phyloP scores from a whole-genome alignment of 2,329 filamentous ascomycete species.

The Scorias spongiosa region DNA sequence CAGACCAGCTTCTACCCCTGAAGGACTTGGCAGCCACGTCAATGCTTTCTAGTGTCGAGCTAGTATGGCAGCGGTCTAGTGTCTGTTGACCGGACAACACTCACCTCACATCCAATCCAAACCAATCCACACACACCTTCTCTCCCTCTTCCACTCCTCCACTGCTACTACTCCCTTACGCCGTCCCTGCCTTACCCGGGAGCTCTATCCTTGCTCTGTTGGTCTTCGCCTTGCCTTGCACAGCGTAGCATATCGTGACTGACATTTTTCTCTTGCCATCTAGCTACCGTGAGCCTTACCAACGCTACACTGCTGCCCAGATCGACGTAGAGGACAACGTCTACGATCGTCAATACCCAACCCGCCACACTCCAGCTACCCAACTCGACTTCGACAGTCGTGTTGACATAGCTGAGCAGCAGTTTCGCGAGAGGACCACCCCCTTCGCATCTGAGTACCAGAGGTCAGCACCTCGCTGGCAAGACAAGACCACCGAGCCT shows the following conservation, averaged over 20 bases:
- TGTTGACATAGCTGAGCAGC: constrained; percentile 39
- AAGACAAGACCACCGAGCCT: constrained; percentile 26
- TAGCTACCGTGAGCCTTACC: constrained; percentile 42
- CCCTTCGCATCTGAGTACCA: constrained; percentile 25
- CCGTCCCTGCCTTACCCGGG: neutral
- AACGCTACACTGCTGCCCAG: constrained; percentile 47
- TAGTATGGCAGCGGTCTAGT: constrained; percentile 6
- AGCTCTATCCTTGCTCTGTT: constrained; percentile 1
- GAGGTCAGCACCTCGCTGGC: constrained; percentile 12
- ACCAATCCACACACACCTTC: constrained; percentile 4
- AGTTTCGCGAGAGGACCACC: constrained; percentile 25
- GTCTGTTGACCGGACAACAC: constrained; percentile 19
- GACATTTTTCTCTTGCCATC: constrained; percentile 11
- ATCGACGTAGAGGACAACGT: constrained; percentile 46
- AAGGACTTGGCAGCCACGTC: constrained; percentile 18
- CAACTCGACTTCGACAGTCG: constrained; percentile 40
- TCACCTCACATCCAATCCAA: too few species aligned
- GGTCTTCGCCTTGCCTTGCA: too few species aligned
- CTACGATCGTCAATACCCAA: constrained; percentile 32
- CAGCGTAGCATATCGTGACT: neutral
- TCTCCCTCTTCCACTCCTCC: constrained; percentile 10
- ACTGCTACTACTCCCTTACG: constrained; percentile 2
- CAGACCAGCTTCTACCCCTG: constrained; percentile 10
- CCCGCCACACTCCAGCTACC: constrained; percentile 32
- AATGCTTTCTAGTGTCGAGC: constrained; percentile 9